These are phyloP conservation scores for Coemansia sp. DNA, from an alignment of 192 early-diverging fungal species.

Conservation along the genomic window DNA sequence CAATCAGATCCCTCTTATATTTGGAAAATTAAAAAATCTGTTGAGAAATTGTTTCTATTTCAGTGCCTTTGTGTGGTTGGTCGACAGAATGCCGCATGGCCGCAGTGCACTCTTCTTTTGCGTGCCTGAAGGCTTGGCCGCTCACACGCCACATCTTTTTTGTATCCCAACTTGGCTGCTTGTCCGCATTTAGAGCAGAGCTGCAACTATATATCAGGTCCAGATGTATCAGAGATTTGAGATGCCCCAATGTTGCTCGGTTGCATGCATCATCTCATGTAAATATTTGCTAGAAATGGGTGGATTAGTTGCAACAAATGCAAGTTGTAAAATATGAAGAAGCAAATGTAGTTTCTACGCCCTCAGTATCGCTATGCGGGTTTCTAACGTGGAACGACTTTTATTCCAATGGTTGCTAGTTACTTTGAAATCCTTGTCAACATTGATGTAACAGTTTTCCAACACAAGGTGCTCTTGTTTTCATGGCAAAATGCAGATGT, in stretches of 20 bases:
- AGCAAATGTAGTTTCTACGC: neutral
- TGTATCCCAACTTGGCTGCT: neutral
- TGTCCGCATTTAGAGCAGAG: neutral
- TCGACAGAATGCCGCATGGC: neutral
- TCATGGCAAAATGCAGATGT: neutral
- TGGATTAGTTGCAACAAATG: neutral
- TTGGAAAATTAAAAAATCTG: neutral
- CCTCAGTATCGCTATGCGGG: neutral
- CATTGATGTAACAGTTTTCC: too few species aligned
- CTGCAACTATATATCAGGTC: neutral
- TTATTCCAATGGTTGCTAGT: too few species aligned
- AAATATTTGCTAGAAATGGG: neutral
- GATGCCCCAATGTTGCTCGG: neutral
- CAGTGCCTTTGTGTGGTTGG: neutral
- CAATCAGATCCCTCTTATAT: neutral
- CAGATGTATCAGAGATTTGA: neutral
- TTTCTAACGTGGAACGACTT: too few species aligned
- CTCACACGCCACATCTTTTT: slow-evolving; percentile 1
- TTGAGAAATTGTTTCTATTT: neutral
- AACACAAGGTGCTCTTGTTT: neutral
- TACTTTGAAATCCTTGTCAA: too few species aligned
- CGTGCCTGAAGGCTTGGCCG: neutral
- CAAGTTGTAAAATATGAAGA: too few species aligned
- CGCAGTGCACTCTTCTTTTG: neutral
- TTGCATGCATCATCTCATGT: neutral